Evolutionary conservation across 2,329 filamentous ascomycete species (phyloP).

Genomic region (Zopfia rhizophila): DNA sequence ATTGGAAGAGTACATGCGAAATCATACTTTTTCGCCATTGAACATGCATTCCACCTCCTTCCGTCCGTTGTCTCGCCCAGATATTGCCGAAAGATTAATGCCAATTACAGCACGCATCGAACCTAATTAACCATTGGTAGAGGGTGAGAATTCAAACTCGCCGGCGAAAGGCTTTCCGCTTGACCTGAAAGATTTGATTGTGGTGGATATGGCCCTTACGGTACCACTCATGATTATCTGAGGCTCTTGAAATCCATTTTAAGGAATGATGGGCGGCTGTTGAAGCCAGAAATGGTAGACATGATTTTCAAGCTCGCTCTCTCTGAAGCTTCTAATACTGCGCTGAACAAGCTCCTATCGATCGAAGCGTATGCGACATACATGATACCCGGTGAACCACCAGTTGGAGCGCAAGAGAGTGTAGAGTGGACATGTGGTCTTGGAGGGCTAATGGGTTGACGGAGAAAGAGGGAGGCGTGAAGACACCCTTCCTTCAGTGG

Average conservation of each 20-base stretch:
- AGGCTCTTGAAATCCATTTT: slow-evolving; percentile 31
- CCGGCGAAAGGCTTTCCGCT: slow-evolving; percentile 2
- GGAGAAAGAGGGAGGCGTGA: slow-evolving; percentile 22
- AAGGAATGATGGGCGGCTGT: slow-evolving; percentile 27
- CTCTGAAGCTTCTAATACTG: slow-evolving; percentile 10
- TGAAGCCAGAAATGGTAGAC: slow-evolving; percentile 26
- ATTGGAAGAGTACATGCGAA: slow-evolving; percentile 36
- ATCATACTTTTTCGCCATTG: slow-evolving; percentile 33
- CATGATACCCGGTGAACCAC: slow-evolving; percentile 29
- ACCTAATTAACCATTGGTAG: slow-evolving; percentile 17
- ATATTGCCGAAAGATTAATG: slow-evolving; percentile 28
- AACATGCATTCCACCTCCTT: slow-evolving; percentile 38
- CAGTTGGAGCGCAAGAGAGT: slow-evolving; percentile 17
- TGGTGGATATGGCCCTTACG: slow-evolving; percentile 31
- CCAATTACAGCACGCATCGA: slow-evolving; percentile 20
- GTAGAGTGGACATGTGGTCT: slow-evolving; percentile 28
- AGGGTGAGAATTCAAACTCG: slow-evolving; percentile 5
- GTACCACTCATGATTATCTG: slow-evolving; percentile 31
- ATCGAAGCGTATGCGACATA: slow-evolving; percentile 16
- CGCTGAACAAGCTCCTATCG: slow-evolving; percentile 16
- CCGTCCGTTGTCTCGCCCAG: slow-evolving; percentile 17
- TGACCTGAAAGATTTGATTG: slow-evolving; percentile 26
- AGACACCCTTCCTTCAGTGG: slow-evolving; percentile 29
- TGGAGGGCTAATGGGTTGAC: slow-evolving; percentile 28
- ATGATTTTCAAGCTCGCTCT: slow-evolving; percentile 26